phyloP scores from a whole-genome alignment of 441 rosid genomes.

The Breynia disticha region DNA sequence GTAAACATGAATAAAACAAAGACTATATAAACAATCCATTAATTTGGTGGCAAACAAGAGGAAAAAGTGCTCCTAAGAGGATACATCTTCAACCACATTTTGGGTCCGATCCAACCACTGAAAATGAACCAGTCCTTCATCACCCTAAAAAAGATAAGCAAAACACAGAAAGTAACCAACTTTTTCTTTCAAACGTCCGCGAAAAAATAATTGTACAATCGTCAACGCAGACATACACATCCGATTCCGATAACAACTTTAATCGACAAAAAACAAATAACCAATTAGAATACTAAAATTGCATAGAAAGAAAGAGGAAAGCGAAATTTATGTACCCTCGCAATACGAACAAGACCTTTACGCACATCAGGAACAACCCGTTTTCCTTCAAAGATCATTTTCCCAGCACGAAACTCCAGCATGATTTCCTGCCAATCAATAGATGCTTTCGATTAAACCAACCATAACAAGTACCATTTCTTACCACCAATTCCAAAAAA shows the following conservation, averaged over 20 bases:
- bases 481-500: not conserved
- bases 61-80: conserved; percentile 21
- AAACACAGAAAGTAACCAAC: no score
- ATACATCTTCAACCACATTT: conserved; percentile 79
- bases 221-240: no score
- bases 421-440: conserved; percentile 37
- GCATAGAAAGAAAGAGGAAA: not conserved
- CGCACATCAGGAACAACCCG: conserved; percentile 80
- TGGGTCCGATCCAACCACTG: conserved; percentile 85
- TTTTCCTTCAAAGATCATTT: conserved; percentile 71
- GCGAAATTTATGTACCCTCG: conserved; percentile 37
- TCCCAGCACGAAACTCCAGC: conserved; percentile 97
- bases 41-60: not conserved
- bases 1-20: conserved; percentile 4
- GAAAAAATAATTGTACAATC: no score
- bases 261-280: no score
- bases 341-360: conserved; percentile 81
- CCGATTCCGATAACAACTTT: no score
- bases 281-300: no score
- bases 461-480: not conserved
- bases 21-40: not conserved
- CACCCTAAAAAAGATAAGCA: conserved; percentile 35
- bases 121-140: conserved; percentile 83
- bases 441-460: no score
- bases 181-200: no score